Percentiles rank a stretch among this genome's conserved stretches.
These are phyloP conservation scores for Cafeteria roenbergensis DNA, from an alignment of 108 stramenopile species.

Conservation along the genomic window DNA sequence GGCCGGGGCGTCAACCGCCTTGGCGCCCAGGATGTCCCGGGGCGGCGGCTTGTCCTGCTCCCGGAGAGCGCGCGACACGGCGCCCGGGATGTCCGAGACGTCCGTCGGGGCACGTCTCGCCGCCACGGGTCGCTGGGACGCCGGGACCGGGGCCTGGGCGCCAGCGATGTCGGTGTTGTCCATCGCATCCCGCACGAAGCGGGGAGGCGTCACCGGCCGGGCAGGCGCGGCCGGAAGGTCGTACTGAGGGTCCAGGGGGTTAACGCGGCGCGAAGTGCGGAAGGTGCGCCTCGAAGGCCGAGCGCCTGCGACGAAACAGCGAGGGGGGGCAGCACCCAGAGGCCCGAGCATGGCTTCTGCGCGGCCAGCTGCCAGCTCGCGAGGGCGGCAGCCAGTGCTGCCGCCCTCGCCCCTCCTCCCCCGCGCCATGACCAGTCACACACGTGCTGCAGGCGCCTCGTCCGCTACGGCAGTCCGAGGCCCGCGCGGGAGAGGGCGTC, in stretches of 20 bases:
- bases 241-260: slow-evolving; percentile 42
- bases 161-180: slow-evolving; percentile 37
- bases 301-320: too few species aligned
- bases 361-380: too few species aligned
- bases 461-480: too few species aligned
- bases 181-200: slow-evolving; percentile 14
- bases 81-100: slow-evolving; percentile 35
- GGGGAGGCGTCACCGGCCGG: slow-evolving; percentile 2
- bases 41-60: slow-evolving; percentile 21
- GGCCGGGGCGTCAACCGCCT: slow-evolving; percentile 20
- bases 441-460: too few species aligned
- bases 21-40: slow-evolving; percentile 13
- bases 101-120: neutral
- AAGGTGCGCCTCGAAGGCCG: slow-evolving; percentile 15
- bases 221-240: slow-evolving; percentile 22
- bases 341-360: too few species aligned
- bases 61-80: slow-evolving; percentile 30
- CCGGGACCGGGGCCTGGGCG: slow-evolving; percentile 24
- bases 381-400: too few species aligned
- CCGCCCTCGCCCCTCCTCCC: too few species aligned
- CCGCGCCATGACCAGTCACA: too few species aligned
- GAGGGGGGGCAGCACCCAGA: too few species aligned
- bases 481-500: too few species aligned
- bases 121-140: slow-evolving; percentile 1
- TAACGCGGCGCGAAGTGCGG: slow-evolving; percentile 13